Conservation (phyloP, 768 basidiomycete genomes). For the Rhizopogon vulgaris region DNA sequence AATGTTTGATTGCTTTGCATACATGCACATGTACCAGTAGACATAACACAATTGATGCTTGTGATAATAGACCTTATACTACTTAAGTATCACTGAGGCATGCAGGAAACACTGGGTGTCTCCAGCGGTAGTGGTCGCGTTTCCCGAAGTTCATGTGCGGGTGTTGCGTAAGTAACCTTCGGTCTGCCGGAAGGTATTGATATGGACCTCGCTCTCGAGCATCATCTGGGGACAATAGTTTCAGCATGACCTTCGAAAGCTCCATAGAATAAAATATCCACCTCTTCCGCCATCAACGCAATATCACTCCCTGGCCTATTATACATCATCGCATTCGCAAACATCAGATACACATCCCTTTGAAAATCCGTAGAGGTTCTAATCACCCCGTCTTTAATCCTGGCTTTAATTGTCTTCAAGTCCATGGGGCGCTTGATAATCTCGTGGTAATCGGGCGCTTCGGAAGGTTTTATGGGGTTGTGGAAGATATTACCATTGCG, state of each 20-base stretch:
- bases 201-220: conserved; percentile 62
- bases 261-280: conserved; percentile 31
- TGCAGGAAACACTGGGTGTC: background rate
- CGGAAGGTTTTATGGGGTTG: conserved; percentile 80
- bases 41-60: background rate
- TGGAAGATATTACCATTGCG: conserved; percentile 88
- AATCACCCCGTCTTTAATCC: conserved; percentile 79
- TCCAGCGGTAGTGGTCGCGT: background rate
- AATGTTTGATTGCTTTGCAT: background rate
- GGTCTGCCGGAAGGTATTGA: conserved; percentile 67
- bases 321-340: conserved; percentile 97
- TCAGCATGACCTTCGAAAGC: background rate
- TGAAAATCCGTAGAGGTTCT: conserved; percentile 82
- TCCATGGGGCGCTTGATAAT: conserved; percentile 96
- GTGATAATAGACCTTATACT: background rate
- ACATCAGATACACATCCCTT: conserved; percentile 88
- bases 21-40: background rate
- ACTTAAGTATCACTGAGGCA: too few relatives aligned
- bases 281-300: conserved; percentile 88
- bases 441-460: conserved; percentile 88
- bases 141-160: conserved; percentile 15
- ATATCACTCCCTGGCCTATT: conserved; percentile 84
- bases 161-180: conserved; percentile 57
- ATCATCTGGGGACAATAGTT: conserved; percentile 50
- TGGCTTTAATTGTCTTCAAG: conserved; percentile 85